Evolutionary conservation across 257 asterid genomes (phyloP), one percentile per base, ranked within the genome.

Genomic region (Thymus mandschuricus): DNA sequence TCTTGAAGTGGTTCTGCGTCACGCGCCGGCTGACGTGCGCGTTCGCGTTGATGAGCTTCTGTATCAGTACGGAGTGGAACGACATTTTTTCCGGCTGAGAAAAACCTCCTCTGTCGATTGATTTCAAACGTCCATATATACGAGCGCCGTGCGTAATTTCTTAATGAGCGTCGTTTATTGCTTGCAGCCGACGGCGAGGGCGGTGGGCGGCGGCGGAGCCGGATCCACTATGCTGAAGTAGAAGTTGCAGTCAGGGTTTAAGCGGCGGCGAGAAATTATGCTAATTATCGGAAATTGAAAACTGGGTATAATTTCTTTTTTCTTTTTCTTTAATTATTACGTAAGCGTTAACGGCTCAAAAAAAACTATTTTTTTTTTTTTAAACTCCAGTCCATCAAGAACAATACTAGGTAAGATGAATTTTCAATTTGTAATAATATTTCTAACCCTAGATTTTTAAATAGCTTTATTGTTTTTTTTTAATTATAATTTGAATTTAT

Each of bases 11-110:
- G 82, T 89, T 89, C 30, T 80, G 75, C 2, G 98, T 89, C n/a
- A 88, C 92, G 30, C 90, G 96, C 59, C 92, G 90, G 77, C 99
- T 95, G 64, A 91, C 41, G 64, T 94, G 99, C 60, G 99, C 97
- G 67, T 91, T 94, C 1, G 97, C 81, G 65, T 79, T 80, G 21
- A 94, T 87, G 70, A 94, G 96, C 61, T 91, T 94, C 78, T 94
- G 99, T 82, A 94, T 86, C 70, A 89, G 75, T 10, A 76, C 89
- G 44, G 97, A 88, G 41, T 94, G 96, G 74, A 91, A 79, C 76
- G 98, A 85, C 99, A 94, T 94, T 76, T 59, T 69, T 59, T 69
- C 66, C 41, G 28, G 67, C 45, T 31, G n/a, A 9, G 13, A n/a
- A 48, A 63, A 52, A 38, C 58, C 66, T 64, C 34, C 64, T 60